A percentile compares a stretch with the other conserved stretches of the same genome.
Evolutionary conservation across 1,284 basidiomycete species (phyloP).

Genomic region (Ceratobasidium sp.): DNA sequence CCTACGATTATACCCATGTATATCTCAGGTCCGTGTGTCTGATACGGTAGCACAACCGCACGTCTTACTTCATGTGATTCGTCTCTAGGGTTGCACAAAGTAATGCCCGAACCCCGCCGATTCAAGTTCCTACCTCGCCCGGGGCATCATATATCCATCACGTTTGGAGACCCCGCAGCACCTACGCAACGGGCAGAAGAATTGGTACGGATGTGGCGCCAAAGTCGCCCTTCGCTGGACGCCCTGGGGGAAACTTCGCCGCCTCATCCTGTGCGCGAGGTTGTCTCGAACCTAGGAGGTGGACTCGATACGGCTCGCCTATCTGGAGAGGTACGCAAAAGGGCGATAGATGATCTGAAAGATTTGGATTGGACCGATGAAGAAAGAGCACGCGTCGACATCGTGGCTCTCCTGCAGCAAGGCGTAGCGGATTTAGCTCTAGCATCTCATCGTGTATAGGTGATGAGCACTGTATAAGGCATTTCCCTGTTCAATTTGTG

Average conservation of each 20-base stretch:
- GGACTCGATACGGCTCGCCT: constrained; percentile 35
- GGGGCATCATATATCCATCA: constrained; percentile 69
- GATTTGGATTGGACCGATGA: constrained; percentile 49
- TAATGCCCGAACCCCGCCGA: constrained; percentile 86
- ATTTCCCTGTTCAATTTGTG: not conserved
- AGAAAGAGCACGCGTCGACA: constrained; percentile 37
- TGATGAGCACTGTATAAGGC: not conserved
- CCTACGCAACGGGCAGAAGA: constrained; percentile 58
- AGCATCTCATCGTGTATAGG: not conserved
- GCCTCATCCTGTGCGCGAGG: constrained; percentile 9
- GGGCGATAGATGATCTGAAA: constrained; percentile 46
- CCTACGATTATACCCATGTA: constrained; percentile 95
- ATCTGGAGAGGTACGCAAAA: constrained; percentile 20
- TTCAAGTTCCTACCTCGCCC: constrained; percentile 76
- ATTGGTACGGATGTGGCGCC: constrained; percentile 46
- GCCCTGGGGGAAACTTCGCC: not conserved
- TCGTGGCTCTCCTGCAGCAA: constrained; percentile 35
- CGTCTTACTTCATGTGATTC: not conserved
- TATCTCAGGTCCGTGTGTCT: constrained; percentile 71
- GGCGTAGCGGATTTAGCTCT: constrained; percentile 28
- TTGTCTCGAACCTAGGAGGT: constrained; percentile 2
- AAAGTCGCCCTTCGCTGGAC: constrained; percentile 7
- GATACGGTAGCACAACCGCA: not conserved
- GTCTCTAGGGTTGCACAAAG: constrained; percentile 77
- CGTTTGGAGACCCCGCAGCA: constrained; percentile 74